A percentile compares a stretch with the other conserved stretches of the same genome.
Conservation (phyloP, 2,329 filamentous ascomycete species). For the Penicillium griseofulvum region DNA sequence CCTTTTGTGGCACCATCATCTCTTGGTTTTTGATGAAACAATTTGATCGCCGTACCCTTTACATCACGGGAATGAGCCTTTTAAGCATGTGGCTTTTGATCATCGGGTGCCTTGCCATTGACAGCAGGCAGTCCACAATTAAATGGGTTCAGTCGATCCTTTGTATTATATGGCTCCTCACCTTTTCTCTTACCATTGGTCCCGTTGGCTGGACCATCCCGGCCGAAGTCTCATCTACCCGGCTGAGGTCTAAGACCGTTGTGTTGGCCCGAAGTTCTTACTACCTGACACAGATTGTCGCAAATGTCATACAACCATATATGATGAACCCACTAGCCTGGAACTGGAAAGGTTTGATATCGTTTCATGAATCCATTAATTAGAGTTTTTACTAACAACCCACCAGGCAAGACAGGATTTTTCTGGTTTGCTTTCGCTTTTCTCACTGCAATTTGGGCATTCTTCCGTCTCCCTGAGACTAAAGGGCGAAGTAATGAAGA, state of each 20-base stretch:
- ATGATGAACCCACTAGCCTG: slow-evolving; percentile 30
- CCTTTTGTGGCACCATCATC: slow-evolving; percentile 51
- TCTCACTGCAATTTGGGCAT: slow-evolving; percentile 28
- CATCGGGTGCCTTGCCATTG: slow-evolving; percentile 25
- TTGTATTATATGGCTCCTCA: slow-evolving; percentile 53
- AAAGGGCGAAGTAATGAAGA: background rate
- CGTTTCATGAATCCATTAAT: background rate
- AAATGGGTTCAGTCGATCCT: slow-evolving; percentile 41
- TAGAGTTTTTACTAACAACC: background rate
- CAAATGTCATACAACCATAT: slow-evolving; percentile 37
- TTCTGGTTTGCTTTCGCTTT: slow-evolving; percentile 34
- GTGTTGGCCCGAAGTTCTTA: slow-evolving; percentile 52
- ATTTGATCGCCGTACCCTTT: slow-evolving; percentile 41
- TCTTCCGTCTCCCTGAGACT: slow-evolving; percentile 18
- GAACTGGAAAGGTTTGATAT: slow-evolving; percentile 27
- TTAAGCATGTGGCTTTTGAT: slow-evolving; percentile 31
- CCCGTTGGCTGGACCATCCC: slow-evolving; percentile 54
- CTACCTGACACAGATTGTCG: slow-evolving; percentile 49
- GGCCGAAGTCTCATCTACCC: slow-evolving; percentile 53
- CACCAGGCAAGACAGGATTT: slow-evolving; percentile 31
- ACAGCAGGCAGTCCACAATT: slow-evolving; percentile 11
- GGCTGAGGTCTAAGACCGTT: slow-evolving; percentile 55
- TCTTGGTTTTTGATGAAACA: slow-evolving; percentile 49
- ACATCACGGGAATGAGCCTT: slow-evolving; percentile 33
- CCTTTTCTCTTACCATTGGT: slow-evolving; percentile 54